Evolutionary conservation across 371 early-diverging fungal genomes (phyloP).

Genomic region (Mortierella sp.): DNA sequence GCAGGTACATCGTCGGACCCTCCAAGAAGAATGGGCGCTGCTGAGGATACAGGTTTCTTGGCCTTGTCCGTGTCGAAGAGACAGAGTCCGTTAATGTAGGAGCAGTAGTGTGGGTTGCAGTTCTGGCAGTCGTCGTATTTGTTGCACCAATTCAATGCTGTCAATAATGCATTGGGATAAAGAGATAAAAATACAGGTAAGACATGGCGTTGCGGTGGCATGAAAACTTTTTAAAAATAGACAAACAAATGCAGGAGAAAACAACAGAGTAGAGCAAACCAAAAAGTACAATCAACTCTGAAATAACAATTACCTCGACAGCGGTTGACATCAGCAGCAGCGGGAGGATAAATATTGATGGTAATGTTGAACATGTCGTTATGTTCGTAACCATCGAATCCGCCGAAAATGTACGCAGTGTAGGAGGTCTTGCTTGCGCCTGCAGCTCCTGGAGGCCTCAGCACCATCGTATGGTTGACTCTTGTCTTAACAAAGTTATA

Average conservation of each 20-base stretch:
- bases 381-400: slow-evolving; percentile 43
- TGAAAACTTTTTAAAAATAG: slow-evolving; percentile 5
- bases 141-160: slow-evolving; percentile 63
- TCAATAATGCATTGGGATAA: background rate
- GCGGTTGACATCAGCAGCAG: slow-evolving; percentile 57
- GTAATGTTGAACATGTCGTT: slow-evolving; percentile 38
- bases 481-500: slow-evolving; percentile 5
- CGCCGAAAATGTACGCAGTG: slow-evolving; percentile 53
- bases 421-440: slow-evolving; percentile 43
- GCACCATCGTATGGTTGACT: slow-evolving; percentile 57
- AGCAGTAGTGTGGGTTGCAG: slow-evolving; percentile 48
- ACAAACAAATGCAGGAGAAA: background rate
- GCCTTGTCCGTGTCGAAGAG: slow-evolving; percentile 55
- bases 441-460: slow-evolving; percentile 45
- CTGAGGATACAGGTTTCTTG: slow-evolving; percentile 8
- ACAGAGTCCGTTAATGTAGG: slow-evolving; percentile 49
- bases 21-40: slow-evolving; percentile 29
- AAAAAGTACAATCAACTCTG: background rate
- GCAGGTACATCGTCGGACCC: slow-evolving; percentile 25
- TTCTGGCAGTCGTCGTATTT: slow-evolving; percentile 53
- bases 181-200: background rate
- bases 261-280: background rate
- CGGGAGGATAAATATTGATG: slow-evolving; percentile 44
- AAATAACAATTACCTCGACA: slow-evolving; percentile 63
- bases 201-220: background rate